Evolutionary conservation across 2,329 filamentous ascomycete species (phyloP).

Genomic region (Sclerotiophoma versabilis): DNA sequence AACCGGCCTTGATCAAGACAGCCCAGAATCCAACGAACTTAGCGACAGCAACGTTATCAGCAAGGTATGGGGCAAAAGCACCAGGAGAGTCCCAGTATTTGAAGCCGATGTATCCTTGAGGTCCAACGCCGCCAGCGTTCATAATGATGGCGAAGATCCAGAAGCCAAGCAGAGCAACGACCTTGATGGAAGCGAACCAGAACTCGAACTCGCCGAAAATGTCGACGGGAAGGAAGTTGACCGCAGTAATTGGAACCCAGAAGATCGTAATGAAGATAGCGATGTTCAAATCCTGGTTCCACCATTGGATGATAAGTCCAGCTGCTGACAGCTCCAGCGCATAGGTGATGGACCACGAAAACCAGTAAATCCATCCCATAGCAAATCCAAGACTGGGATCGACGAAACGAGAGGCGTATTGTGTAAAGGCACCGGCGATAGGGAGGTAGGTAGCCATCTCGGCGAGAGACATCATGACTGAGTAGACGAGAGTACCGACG

Average conservation of each 20-base stretch:
- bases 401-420: slow-evolving; percentile 77
- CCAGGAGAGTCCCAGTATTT: slow-evolving; percentile 73
- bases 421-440: slow-evolving; percentile 76
- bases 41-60: slow-evolving; percentile 63
- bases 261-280: slow-evolving; percentile 78
- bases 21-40: slow-evolving; percentile 75
- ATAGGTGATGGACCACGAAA: slow-evolving; percentile 76
- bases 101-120: slow-evolving; percentile 77
- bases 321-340: slow-evolving; percentile 76
- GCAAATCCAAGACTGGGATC: slow-evolving; percentile 76
- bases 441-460: slow-evolving; percentile 82
- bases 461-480: slow-evolving; percentile 70
- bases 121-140: slow-evolving; percentile 70
- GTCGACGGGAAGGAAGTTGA: slow-evolving; percentile 75
- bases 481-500: slow-evolving; percentile 74
- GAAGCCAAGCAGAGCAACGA: slow-evolving; percentile 76
- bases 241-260: slow-evolving; percentile 70
- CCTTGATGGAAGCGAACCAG: slow-evolving; percentile 79
- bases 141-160: slow-evolving; percentile 79
- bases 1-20: slow-evolving; percentile 72
- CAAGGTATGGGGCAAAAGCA: slow-evolving; percentile 69
- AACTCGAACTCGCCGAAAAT: slow-evolving; percentile 82
- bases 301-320: slow-evolving; percentile 78
- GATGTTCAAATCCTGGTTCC: slow-evolving; percentile 68
- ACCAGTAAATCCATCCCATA: slow-evolving; percentile 87